A percentile compares a stretch with the other conserved stretches of the same genome.
These are phyloP conservation scores for Quercus wislizeni DNA, from an alignment of 306 rosid species.

Conservation along the genomic window DNA sequence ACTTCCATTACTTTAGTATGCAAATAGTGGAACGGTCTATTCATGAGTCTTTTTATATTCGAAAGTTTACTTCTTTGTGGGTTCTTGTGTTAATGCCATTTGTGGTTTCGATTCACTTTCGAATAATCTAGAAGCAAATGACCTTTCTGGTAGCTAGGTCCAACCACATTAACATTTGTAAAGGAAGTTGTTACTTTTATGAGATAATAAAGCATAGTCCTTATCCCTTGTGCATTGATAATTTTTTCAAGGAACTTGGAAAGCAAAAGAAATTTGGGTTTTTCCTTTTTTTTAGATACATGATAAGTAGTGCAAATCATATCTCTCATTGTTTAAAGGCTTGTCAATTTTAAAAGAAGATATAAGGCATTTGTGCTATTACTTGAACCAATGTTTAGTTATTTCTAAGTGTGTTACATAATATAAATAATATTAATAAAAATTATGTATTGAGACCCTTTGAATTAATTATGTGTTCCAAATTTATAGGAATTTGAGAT, in stretches of 20 bases:
- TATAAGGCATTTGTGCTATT: no score
- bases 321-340: no score
- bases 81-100: neutral
- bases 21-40: neutral
- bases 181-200: neutral
- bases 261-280: neutral
- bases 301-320: no score
- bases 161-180: neutral
- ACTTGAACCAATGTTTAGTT: no score
- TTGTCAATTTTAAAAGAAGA: no score
- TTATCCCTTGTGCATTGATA: neutral
- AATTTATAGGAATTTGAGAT: no score
- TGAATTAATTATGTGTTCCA: no score
- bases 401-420: no score
- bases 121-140: neutral
- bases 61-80: neutral
- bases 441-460: no score
- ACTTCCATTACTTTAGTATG: neutral
- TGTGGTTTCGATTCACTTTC: neutral
- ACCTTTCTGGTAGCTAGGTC: neutral
- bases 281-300: no score
- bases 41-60: neutral
- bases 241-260: neutral
- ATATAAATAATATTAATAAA: no score
- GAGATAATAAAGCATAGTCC: neutral